Conservation (phyloP, 352 stramenopile genomes). For the Globisporangium irregulare region DNA sequence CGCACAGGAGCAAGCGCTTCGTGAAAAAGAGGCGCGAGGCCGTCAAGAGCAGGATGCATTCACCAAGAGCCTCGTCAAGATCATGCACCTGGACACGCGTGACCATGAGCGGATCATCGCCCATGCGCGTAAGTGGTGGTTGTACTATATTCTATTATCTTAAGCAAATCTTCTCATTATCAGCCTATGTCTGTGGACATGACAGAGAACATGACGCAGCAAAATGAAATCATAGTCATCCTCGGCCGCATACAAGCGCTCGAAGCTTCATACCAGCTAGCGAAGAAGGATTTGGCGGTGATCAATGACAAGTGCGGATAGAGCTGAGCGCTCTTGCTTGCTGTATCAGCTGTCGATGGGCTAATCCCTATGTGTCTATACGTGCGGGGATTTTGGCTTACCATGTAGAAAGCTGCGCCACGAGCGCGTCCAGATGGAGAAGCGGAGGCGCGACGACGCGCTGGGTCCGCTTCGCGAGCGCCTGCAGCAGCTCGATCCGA, state of each 20-base stretch:
- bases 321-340: too few relatives aligned
- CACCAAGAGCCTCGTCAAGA: constrained; percentile 46
- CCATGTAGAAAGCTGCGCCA: constrained; percentile 38
- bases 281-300: constrained; percentile 42
- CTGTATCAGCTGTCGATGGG: background rate
- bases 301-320: constrained; percentile 53
- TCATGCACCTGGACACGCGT: constrained; percentile 47
- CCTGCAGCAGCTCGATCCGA: constrained; percentile 28
- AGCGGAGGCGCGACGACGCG: constrained; percentile 26
- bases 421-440: constrained; percentile 41
- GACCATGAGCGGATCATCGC: constrained; percentile 29
- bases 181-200: background rate
- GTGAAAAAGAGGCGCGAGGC: constrained; percentile 20
- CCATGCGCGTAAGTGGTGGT: constrained; percentile 30
- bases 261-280: constrained; percentile 34
- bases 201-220: constrained; percentile 29
- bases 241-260: constrained; percentile 32
- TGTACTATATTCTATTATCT: background rate
- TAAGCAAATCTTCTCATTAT: background rate
- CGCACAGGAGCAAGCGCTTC: constrained; percentile 7
- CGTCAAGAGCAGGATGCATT: constrained; percentile 28
- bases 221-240: constrained; percentile 35
- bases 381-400: too few relatives aligned
- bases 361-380: constrained; percentile 5
- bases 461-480: constrained; percentile 24